Percentiles rank a stretch among this genome's conserved stretches.
Evolutionary conservation across 176 grass and related monocot species (phyloP).

Genomic region (Tillandsia leiboldiana): DNA sequence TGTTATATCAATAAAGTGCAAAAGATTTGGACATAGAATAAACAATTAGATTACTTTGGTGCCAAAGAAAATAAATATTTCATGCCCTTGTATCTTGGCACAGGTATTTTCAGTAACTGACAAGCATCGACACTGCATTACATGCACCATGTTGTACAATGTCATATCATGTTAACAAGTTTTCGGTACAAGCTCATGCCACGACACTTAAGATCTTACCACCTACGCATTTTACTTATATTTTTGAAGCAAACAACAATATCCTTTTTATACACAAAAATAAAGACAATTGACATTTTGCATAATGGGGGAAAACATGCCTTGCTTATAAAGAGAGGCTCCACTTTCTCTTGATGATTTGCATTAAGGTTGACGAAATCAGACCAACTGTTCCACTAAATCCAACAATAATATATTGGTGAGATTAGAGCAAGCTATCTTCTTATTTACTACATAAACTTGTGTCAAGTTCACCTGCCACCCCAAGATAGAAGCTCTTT

Average conservation of each 20-base stretch:
- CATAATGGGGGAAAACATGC: constrained; percentile 19
- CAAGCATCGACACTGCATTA: no score
- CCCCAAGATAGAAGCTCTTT: constrained; percentile 66
- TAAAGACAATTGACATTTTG: neutral
- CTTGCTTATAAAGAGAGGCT: constrained; percentile 97
- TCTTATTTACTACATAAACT: neutral
- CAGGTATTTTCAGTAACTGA: no score
- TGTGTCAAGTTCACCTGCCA: constrained; percentile 53
- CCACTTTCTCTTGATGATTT: constrained; percentile 54
- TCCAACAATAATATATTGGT: neutral
- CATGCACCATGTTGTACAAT: no score
- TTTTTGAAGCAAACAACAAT: constrained; percentile 9
- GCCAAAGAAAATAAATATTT: no score
- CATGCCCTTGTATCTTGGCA: no score
- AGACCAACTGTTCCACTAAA: constrained; percentile 82
- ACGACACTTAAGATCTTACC: no score
- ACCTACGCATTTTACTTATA: neutral
- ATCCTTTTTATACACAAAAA: neutral
- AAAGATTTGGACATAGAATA: no score
- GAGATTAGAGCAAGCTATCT: neutral
- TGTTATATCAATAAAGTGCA: no score
- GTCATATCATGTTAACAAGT: no score
- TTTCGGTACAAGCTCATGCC: no score
- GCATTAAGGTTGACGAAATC: constrained; percentile 77
- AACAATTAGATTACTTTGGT: no score